Percentiles rank a stretch among this genome's conserved stretches.
Evolutionary conservation across 129 eudicot genomes (phyloP).

Genomic region (Kitagawia praeruptora): DNA sequence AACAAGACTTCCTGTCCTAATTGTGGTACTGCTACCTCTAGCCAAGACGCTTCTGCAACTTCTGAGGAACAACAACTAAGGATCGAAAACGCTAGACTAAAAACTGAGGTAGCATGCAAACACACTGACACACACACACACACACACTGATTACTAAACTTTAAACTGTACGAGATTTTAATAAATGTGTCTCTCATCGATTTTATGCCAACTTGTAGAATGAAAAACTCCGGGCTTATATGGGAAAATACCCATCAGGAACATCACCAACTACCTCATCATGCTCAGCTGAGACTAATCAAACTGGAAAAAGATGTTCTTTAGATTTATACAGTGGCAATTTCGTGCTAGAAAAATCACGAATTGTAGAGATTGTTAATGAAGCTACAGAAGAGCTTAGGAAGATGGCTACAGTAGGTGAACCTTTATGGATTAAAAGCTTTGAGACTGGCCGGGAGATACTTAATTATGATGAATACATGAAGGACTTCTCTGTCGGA

Average conservation of each 20-base stretch:
- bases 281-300: constrained; percentile 48
- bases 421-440: constrained; percentile 85
- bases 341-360: constrained; percentile 57
- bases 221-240: constrained; percentile 59
- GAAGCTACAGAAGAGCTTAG: constrained; percentile 60
- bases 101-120: constrained; percentile 55
- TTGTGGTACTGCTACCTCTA: constrained; percentile 61
- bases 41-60: constrained; percentile 32
- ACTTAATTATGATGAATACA: constrained; percentile 86
- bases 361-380: constrained; percentile 50
- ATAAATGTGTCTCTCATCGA: background rate
- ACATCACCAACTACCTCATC: constrained; percentile 49
- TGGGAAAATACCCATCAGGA: constrained; percentile 53
- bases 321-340: constrained; percentile 57
- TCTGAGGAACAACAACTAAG: constrained; percentile 59
- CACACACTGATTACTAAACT: background rate
- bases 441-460: constrained; percentile 87
- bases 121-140: background rate
- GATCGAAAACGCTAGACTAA: constrained; percentile 77
- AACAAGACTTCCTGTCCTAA: constrained; percentile 60
- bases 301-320: constrained; percentile 53
- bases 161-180: background rate
- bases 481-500: constrained; percentile 37
- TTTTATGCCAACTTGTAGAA: constrained; percentile 32
- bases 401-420: constrained; percentile 64